Base-by-base conservation (phyloP, 1,284 basidiomycete genomes). In the Mycena sp. region DNA sequence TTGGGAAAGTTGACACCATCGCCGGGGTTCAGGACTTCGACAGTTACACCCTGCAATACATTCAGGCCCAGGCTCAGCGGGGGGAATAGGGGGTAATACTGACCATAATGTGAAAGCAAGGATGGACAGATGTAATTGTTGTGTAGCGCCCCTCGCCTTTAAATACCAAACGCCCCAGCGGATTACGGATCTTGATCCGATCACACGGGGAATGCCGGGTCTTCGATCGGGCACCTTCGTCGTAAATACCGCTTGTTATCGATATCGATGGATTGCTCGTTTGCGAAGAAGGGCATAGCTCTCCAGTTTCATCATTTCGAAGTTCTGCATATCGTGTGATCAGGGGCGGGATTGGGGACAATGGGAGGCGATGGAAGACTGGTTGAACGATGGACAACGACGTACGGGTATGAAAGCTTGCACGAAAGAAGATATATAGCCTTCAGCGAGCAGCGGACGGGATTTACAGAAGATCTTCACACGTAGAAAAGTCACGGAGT, bases 1-100 rank as follows among this genome's bases (percentile, higher is more conserved):
- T 82, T 79, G 49, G 85, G 85, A 73, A 77, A 85, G 28, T 67
- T 81, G 63, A 72, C 71, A 38, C 80, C 80, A 69, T 87, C 83
- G 57, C 85, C 85, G 6, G 78, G 69, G 17, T 69, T 63, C 53
- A 83, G 65, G 17, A 69, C 75, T 60, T 83, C 76, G 56, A 87
- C 73, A 30, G 76, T 78, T 52, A 86, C 83, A 69, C 84, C 84
- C 85, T 84, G 57, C 0, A 61, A 16, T 29, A 10, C 4, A 46
- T n/a, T 3, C 17, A 43, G 38, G n/a, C n/a, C n/a, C n/a, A n/a
- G n/a, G n/a, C n/a, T 56, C 19, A 57, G 30, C 16, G n/a, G n/a
- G 29, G n/a, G 40, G 16, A 17, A 21, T 7, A 9, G 32, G 14
- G 37, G 23, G 38, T 16, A 25, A 10, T 6, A 44, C 61, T 9